phyloP scores from a whole-genome alignment of 2,329 filamentous ascomycete genomes.

The Phialophora macrospora region DNA sequence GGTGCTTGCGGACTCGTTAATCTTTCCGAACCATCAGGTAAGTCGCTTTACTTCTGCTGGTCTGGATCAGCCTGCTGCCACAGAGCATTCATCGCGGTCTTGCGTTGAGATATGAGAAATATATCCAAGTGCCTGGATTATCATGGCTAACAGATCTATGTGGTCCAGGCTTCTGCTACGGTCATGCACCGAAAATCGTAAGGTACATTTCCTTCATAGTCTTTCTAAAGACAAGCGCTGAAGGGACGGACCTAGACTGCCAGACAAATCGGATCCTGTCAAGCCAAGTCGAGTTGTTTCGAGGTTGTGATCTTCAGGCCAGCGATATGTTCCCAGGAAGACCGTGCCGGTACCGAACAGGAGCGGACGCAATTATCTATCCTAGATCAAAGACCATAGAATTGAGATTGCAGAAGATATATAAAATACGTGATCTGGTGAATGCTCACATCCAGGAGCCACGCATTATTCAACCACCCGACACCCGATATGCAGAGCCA shows the following conservation, averaged over 20 bases:
- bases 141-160: background rate
- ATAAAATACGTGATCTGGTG: background rate
- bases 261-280: background rate
- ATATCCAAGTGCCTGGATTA: background rate
- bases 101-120: background rate
- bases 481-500: background rate
- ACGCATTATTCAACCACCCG: too few species aligned
- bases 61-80: background rate
- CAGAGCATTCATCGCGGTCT: background rate
- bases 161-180: conserved; percentile 40
- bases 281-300: background rate
- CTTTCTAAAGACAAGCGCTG: background rate
- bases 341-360: background rate
- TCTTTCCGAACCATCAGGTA: conserved; percentile 84
- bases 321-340: background rate
- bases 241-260: background rate
- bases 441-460: too few species aligned
- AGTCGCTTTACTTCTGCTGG: background rate
- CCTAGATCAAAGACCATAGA: background rate
- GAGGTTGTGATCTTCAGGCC: background rate
- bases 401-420: background rate
- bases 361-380: background rate
- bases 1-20: conserved; percentile 81
- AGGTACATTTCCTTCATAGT: conserved; percentile 5
- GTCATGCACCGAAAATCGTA: conserved; percentile 37